A percentile compares a stretch with the other conserved stretches of the same genome.
Evolutionary conservation across 495 filamentous ascomycete species (phyloP).

Genomic region (Paragyromitra xinjiangensis): DNA sequence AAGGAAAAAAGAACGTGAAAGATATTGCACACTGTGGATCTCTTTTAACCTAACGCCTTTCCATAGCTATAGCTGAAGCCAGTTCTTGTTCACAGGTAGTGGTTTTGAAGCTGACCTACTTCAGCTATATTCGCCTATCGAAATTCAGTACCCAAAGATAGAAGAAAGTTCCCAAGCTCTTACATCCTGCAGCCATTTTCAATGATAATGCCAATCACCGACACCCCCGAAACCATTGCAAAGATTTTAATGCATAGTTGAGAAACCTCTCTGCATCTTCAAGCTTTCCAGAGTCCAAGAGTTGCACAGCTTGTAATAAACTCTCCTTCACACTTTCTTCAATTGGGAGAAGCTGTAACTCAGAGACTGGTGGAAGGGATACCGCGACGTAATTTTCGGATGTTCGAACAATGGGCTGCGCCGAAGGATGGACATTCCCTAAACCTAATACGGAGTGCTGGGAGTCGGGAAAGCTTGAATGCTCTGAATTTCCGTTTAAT

Average conservation of each 20-base stretch:
- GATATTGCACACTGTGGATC: constrained; percentile 33
- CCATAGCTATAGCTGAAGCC: constrained; percentile 21
- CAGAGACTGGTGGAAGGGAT: constrained; percentile 51
- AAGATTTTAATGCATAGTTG: constrained; percentile 46
- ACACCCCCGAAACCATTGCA: constrained; percentile 49
- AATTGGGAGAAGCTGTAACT: constrained; percentile 39
- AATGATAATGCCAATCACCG: constrained; percentile 21
- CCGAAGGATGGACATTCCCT: constrained; percentile 34
- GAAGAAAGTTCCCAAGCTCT: constrained; percentile 13
- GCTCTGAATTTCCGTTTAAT: constrained; percentile 47
- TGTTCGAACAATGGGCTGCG: constrained; percentile 45
- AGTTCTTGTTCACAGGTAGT: background rate
- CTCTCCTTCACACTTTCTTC: constrained; percentile 47
- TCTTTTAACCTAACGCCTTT: constrained; percentile 44
- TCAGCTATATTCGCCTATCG: constrained; percentile 5
- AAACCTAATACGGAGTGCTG: constrained; percentile 40
- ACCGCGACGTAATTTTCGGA: constrained; percentile 41
- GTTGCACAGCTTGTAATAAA: constrained; percentile 39
- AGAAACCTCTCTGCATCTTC: constrained; percentile 50
- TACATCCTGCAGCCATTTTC: background rate
- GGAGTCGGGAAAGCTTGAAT: constrained; percentile 35
- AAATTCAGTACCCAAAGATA: constrained; percentile 10
- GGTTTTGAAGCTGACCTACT: constrained; percentile 1
- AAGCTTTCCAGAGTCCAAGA: constrained; percentile 50
- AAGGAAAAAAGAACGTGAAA: constrained; percentile 15